Evolutionary conservation across 306 rosid genomes (phyloP), one percentile per base, ranked within the genome.

Genomic region (Casuarina equisetifolia): DNA sequence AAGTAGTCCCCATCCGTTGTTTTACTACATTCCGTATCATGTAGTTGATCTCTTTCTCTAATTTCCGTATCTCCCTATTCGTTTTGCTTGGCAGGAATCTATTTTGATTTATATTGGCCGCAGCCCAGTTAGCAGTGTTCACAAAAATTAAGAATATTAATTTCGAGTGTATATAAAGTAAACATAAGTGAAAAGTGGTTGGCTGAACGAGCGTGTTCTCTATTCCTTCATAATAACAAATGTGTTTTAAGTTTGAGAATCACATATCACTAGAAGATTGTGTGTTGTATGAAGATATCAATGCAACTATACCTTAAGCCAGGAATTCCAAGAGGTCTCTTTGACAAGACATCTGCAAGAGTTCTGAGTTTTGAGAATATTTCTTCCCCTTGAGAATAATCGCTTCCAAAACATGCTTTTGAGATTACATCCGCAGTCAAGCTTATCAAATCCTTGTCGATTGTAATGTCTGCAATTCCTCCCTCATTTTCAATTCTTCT

Each of bases 351-450:
- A 85, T 63, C 79, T 87, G 91, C 72, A 93, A 85, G 58, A 86
- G 70, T 81, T 89, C 88, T 17, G 32, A 93, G 91, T 82, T 84
- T 89, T 57, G 77, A 69, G 83, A 91, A 91, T 50, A 91, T 87
- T 72, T 88, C 85, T 74, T 85, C 85, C 17, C 95, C 98, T 55
- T 87, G 80, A 2, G 67, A 66, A 81, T 86, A 93, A 59, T 80
- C 86, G 84, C 93, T 91, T 43, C 95, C 97, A 62, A 93, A 91
- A 77, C 90, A 91, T 17, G 93, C 88, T 73, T 78, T 87, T 0
- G 92, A 85, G 59, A 90, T 90, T 74, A 91, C 83, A 69, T 88
- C 91, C 0, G 87, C 93, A 0, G 89, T 91, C 80, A 91, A 85
- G 80, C 85, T 77, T 84, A 82, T 75, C 44, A 90, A 53, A 78